Conservation (phyloP, 2,329 filamentous ascomycete species). For the Ambrosiella xylebori region DNA sequence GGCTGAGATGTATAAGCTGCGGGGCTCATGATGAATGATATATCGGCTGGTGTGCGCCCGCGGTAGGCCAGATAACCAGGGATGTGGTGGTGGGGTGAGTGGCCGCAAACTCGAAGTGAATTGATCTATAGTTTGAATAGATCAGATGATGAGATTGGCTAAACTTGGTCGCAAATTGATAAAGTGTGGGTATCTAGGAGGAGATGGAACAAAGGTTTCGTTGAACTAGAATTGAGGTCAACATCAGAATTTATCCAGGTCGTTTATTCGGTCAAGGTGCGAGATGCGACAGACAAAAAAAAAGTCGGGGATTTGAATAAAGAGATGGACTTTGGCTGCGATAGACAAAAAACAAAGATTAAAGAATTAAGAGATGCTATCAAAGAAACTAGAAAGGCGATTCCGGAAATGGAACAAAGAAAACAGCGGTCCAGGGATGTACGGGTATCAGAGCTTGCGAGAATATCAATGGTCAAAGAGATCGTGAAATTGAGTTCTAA, state of each 20-base stretch:
- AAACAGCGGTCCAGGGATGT: background rate
- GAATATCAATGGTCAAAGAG: background rate
- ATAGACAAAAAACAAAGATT: background rate
- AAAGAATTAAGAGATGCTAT: background rate
- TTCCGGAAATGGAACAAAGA: background rate
- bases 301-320: background rate
- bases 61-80: background rate
- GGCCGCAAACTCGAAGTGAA: background rate
- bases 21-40: slow-evolving; percentile 4
- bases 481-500: background rate
- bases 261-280: background rate
- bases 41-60: background rate
- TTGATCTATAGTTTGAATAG: background rate
- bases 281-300: background rate
- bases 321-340: background rate
- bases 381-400: background rate
- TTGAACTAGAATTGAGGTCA: background rate
- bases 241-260: background rate
- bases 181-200: background rate
- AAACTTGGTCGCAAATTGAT: background rate
- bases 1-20: slow-evolving; percentile 4
- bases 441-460: background rate
- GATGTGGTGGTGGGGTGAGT: background rate
- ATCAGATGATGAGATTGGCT: background rate
- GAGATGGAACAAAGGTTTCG: background rate